Evolutionary conservation across 2,329 filamentous ascomycete genomes (phyloP), one percentile per base, ranked within the genome.

Genomic region (Pezicula carpinea): DNA sequence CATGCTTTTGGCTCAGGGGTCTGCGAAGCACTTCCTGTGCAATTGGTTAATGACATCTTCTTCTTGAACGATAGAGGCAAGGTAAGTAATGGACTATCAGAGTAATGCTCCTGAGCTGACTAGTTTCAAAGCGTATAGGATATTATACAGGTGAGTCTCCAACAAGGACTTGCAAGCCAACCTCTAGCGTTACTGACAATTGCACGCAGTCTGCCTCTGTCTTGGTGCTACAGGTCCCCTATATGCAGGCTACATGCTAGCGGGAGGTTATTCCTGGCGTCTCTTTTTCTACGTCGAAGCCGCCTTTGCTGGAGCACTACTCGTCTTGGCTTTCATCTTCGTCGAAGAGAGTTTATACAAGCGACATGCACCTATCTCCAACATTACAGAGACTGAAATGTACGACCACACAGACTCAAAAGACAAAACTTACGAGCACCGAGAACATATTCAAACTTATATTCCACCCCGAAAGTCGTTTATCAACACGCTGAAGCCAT

Each of bases 281-380:
- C 70, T 82, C 0, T 82, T 77, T 65, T 82, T 82, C 66, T 81
- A 80, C 58, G 77, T 82, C 45, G 72, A 75, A 51, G 70, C 78
- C 40, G 79, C 76, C 3, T 81, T 82, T 44, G 69, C 73, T 0
- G 53, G 50, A 2, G 45, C 47, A 10, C 41, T 58, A 1, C 43
- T 56, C 49, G 63, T 79, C 36, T 53, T 74, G 6, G 69, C 74
- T 0, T 79, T 82, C 56, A 64, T 82, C 49, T 76, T 82, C 55
- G 76, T 80, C 50, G 79, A 82, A 52, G 79, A 83, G 58, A 79
- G 77, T 6, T 72, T 73, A 13, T 83, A 82, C 53, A 63, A 69
- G 36, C 66, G 73, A 39, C 51, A 26, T 8, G 23, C 11, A 6
- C 23, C 23, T 10, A 10, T 57, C 59, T 1, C 57, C 60, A n/a